Evolutionary conservation across 2,329 filamentous ascomycete genomes (phyloP), one percentile per base, ranked within the genome.

Genomic region (Ciborinia camelliae): DNA sequence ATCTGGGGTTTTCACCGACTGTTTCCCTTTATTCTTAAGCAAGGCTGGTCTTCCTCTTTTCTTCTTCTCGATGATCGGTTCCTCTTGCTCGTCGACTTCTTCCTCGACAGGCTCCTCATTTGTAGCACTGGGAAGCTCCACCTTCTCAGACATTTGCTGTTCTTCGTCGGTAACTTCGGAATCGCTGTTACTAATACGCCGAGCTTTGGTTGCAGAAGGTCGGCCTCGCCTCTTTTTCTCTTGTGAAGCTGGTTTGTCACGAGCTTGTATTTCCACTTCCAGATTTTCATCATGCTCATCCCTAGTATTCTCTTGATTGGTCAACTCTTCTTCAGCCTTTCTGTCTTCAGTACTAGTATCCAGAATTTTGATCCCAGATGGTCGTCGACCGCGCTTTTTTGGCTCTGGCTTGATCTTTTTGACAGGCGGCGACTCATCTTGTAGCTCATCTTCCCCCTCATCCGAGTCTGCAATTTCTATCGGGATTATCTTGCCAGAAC

Each of bases 11-110:
- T 58, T 58, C 26, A 28, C 35, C 4, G 5, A 23, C 28, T 50
- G 30, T 10, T 35, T 51, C 26, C 45, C 43, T 20, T 64, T 59
- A 6, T 15, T 59, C 26, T 60, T 62, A n/a, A 41, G 43, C 12
- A 37, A n/a, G 14, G 32, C 15, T 41, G 62, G 62, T 2, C 62
- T 59, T 32, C 62, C 62, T 50, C 62, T 60, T 32, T 51, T 60
- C 53, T 59, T 64, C 10, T 41, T 50, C 18, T 64, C 53, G 5
- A 41, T n/a, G 20, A 35, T 2, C 2, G 23, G 23, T 41, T 41
- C 53, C 30, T 60, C 12, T 48, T 50, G 28, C 20, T 41, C 62
- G 6, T 59, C 30, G 12, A 4, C 20, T n/a, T 30, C 45, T 28
- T 15, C 53, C 14, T 50, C 32, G 6, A 23, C 26, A 35, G 8